Evolutionary conservation across 2,329 filamentous ascomycete genomes (phyloP).

Genomic region (Diplocarpon rosae): DNA sequence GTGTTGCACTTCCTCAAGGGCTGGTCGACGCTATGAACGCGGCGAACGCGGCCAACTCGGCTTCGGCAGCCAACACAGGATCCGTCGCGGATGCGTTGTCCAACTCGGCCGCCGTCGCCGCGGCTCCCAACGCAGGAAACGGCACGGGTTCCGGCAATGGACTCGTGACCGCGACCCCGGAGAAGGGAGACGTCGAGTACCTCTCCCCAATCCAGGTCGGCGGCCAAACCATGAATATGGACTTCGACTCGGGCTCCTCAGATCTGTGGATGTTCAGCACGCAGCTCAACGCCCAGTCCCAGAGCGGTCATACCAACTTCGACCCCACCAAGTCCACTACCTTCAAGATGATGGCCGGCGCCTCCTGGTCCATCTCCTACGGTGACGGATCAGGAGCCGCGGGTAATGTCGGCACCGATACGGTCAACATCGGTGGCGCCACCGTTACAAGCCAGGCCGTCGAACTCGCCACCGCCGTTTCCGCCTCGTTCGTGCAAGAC

Average conservation of each 20-base stretch:
- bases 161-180: slow-evolving; percentile 52
- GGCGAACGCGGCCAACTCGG: slow-evolving; percentile 2
- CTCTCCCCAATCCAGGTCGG: slow-evolving; percentile 24
- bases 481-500: slow-evolving; percentile 27
- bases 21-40: slow-evolving; percentile 30
- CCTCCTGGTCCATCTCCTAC: slow-evolving; percentile 28
- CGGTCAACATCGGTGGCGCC: slow-evolving; percentile 27
- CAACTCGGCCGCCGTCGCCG: slow-evolving; percentile 1
- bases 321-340: slow-evolving; percentile 23
- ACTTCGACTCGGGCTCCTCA: slow-evolving; percentile 28
- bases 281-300: slow-evolving; percentile 22
- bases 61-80: not conserved
- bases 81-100: slow-evolving; percentile 7
- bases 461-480: slow-evolving; percentile 27
- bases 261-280: slow-evolving; percentile 30
- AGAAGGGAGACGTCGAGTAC: slow-evolving; percentile 31
- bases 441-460: slow-evolving; percentile 27
- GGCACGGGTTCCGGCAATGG: slow-evolving; percentile 32
- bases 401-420: slow-evolving; percentile 29
- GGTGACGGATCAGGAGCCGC: slow-evolving; percentile 31
- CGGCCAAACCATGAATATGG: slow-evolving; percentile 26
- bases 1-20: slow-evolving; percentile 38
- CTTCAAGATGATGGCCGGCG: slow-evolving; percentile 22
- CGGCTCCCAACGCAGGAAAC: slow-evolving; percentile 19
- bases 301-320: slow-evolving; percentile 25